Conservation (phyloP, 2,329 filamentous ascomycete genomes). For the Ophiostoma fasciatum region DNA sequence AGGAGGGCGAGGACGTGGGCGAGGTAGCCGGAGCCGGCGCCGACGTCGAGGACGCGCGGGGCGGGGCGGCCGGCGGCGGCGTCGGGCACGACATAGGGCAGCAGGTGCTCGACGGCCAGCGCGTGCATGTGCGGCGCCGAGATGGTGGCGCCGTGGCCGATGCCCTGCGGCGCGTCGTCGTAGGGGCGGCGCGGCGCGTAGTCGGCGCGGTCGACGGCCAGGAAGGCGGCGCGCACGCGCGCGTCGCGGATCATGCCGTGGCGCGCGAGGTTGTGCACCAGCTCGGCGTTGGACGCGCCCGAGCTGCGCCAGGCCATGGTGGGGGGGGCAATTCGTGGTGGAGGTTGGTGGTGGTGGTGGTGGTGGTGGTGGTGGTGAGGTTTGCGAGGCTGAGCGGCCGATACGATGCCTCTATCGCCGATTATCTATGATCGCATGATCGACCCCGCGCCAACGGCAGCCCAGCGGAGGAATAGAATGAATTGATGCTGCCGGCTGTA, state of each 20-base stretch:
- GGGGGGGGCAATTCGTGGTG: too few relatives aligned
- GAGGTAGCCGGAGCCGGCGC: slow-evolving; percentile 67
- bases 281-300: slow-evolving; percentile 55
- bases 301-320: slow-evolving; percentile 85
- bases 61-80: slow-evolving; percentile 15
- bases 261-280: slow-evolving; percentile 63
- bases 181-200: slow-evolving; percentile 64
- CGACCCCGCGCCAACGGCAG: too few relatives aligned
- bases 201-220: slow-evolving; percentile 76
- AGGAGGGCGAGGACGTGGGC: slow-evolving; percentile 79
- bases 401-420: too few relatives aligned
- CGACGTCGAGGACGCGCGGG: slow-evolving; percentile 54
- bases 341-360: too few relatives aligned
- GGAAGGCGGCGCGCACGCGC: slow-evolving; percentile 65
- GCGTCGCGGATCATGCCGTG: slow-evolving; percentile 59
- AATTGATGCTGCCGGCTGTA: too few relatives aligned
- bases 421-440: too few relatives aligned
- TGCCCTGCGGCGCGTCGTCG: slow-evolving; percentile 38
- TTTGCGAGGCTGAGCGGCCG: too few relatives aligned
- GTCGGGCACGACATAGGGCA: slow-evolving; percentile 27
- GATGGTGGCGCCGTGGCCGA: slow-evolving; percentile 42
- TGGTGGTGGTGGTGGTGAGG: too few relatives aligned
- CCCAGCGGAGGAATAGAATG: too few relatives aligned
- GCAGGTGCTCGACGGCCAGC: slow-evolving; percentile 33
- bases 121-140: slow-evolving; percentile 49